Conservation (phyloP, 176 grass and related monocot species). For the Poa pratensis region DNA sequence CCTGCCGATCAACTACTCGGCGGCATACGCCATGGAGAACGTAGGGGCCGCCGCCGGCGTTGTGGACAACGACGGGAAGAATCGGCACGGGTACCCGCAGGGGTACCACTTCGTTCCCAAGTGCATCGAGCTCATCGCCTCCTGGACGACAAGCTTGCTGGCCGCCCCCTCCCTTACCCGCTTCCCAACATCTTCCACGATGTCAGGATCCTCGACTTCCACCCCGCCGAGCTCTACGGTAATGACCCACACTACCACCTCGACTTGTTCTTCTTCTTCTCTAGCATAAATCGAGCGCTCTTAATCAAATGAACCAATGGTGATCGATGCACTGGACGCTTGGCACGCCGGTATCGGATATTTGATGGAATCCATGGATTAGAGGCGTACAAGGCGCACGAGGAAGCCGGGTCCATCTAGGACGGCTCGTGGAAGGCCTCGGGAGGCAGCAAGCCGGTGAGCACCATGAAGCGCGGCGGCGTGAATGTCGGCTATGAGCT, state of each 20-base stretch:
- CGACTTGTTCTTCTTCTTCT: too few species aligned
- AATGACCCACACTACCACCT: background rate
- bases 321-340: background rate
- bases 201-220: conserved; percentile 2
- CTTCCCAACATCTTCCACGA: conserved; percentile 21
- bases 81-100: conserved; percentile 30
- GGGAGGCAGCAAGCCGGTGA: background rate
- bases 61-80: background rate
- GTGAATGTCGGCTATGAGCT: conserved; percentile 3
- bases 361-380: background rate
- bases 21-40: background rate
- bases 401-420: conserved; percentile 33
- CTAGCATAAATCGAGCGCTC: background rate
- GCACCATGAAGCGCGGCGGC: background rate
- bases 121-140: background rate
- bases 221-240: conserved; percentile 48
- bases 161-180: background rate
- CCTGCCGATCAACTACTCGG: background rate
- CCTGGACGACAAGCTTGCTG: background rate
- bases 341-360: too few species aligned
- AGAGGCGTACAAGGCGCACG: background rate
- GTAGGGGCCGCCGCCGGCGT: background rate
- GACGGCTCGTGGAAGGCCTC: conserved; percentile 45
- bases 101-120: conserved; percentile 29
- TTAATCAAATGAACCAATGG: background rate